Evolutionary conservation across 257 asterid genomes (phyloP).

Genomic region (Solanum sitiens): DNA sequence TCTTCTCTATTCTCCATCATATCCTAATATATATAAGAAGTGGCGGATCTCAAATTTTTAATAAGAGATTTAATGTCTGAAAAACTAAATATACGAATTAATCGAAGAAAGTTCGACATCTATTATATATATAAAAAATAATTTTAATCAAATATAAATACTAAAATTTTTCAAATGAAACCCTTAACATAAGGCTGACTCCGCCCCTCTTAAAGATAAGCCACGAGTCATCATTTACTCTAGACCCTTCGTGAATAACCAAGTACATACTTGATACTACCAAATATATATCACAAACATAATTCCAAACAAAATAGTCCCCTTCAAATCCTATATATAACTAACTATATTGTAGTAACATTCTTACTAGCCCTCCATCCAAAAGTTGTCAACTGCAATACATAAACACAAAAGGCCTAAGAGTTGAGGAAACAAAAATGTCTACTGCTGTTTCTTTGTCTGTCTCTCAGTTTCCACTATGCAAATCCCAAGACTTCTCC

Average conservation of each 20-base stretch:
- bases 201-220: background rate
- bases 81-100: too few species aligned
- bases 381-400: background rate
- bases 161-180: too few species aligned
- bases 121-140: too few species aligned
- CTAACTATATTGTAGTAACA: background rate
- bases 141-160: too few species aligned
- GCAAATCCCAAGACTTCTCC: slow-evolving; percentile 33
- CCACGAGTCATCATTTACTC: slow-evolving; percentile 3
- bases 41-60: too few species aligned
- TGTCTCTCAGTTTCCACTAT: slow-evolving; percentile 26
- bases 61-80: too few species aligned
- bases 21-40: background rate
- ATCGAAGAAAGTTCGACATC: too few species aligned
- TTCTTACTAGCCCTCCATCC: slow-evolving; percentile 23
- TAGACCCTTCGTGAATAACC: slow-evolving; percentile 31
- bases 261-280: background rate
- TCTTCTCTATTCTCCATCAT: background rate
- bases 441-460: slow-evolving; percentile 23
- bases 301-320: slow-evolving; percentile 3
- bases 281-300: background rate
- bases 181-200: too few species aligned
- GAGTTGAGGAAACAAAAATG: slow-evolving; percentile 14
- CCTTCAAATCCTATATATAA: slow-evolving; percentile 6
- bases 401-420: background rate